Percentiles rank a stretch among this genome's conserved stretches.
These are phyloP conservation scores for Suillus plorans DNA, from an alignment of 768 basidiomycete species.

Conservation along the genomic window DNA sequence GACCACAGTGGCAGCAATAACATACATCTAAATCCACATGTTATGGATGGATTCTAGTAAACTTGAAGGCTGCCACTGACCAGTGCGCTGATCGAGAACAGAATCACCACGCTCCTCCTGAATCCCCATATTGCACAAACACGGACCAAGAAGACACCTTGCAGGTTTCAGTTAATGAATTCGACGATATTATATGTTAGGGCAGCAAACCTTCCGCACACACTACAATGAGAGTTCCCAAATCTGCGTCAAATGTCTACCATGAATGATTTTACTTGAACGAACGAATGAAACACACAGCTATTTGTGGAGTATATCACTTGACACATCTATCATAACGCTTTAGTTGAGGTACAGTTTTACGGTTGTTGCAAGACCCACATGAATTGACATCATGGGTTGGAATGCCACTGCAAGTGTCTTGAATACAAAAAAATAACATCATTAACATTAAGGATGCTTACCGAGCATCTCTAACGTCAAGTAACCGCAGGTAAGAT, in stretches of 20 bases:
- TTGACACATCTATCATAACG: background rate
- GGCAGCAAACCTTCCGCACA: constrained; percentile 2
- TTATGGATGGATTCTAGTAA: background rate
- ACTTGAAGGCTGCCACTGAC: background rate
- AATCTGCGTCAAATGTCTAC: background rate
- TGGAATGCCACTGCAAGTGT: background rate
- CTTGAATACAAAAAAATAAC: background rate
- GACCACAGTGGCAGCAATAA: background rate
- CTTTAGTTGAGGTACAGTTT: background rate
- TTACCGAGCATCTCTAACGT: background rate
- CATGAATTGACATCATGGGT: constrained; percentile 1
- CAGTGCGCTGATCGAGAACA: background rate
- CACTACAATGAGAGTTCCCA: background rate
- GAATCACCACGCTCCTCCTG: background rate
- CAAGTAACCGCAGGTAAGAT: constrained; percentile 3
- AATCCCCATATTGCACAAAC: constrained; percentile 2
- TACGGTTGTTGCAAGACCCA: background rate
- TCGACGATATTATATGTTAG: no score
- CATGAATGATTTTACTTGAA: background rate
- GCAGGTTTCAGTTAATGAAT: background rate
- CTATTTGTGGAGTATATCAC: background rate
- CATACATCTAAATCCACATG: background rate
- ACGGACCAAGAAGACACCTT: background rate
- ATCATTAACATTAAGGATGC: no score
- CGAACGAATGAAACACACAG: background rate